These are phyloP conservation scores for Francoa sonchifolia DNA, from an alignment of 441 rosid species.

Conservation along the genomic window DNA sequence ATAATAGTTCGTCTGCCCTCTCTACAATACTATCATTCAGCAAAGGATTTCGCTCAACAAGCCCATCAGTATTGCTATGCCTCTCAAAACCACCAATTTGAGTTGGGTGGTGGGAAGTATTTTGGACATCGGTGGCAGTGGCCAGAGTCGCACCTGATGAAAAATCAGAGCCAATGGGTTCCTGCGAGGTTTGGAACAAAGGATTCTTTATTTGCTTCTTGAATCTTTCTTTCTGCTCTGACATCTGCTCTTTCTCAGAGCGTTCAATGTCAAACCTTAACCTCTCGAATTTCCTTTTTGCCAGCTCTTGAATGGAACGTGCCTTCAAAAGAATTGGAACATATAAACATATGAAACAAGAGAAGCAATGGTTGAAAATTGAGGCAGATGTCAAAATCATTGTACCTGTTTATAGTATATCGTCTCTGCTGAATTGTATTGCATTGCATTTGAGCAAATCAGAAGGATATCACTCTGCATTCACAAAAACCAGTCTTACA, in stretches of 20 bases:
- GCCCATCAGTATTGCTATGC: conserved; percentile 28
- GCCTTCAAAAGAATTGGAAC: conserved; percentile 35
- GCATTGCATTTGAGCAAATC: conserved; percentile 88
- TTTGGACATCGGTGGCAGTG: conserved; percentile 34
- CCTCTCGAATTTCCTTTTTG: conserved; percentile 61
- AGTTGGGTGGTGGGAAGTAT: conserved; percentile 23
- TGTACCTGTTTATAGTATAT: conserved; percentile 68
- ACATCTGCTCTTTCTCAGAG: conserved; percentile 42
- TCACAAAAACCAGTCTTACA: conserved; percentile 13
- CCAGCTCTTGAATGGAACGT: conserved; percentile 67
- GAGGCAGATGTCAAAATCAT: conserved; percentile 4
- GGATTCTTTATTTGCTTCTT: conserved; percentile 50
- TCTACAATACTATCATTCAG: conserved; percentile 34
- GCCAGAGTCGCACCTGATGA: conserved; percentile 39
- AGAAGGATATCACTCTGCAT: conserved; percentile 71
- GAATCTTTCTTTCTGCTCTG: conserved; percentile 38
- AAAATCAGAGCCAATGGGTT: conserved; percentile 41
- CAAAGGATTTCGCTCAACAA: conserved; percentile 30
- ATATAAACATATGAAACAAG: conserved; percentile 9
- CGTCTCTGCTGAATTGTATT: conserved; percentile 69
- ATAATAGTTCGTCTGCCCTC: conserved; percentile 52
- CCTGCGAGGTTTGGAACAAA: conserved; percentile 22
- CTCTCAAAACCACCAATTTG: conserved; percentile 39
- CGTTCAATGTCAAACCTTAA: conserved; percentile 44
- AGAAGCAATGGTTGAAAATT: background rate